Evolutionary conservation across 495 filamentous ascomycete genomes (phyloP).

Genomic region (Friedmanniomyces simplex): DNA sequence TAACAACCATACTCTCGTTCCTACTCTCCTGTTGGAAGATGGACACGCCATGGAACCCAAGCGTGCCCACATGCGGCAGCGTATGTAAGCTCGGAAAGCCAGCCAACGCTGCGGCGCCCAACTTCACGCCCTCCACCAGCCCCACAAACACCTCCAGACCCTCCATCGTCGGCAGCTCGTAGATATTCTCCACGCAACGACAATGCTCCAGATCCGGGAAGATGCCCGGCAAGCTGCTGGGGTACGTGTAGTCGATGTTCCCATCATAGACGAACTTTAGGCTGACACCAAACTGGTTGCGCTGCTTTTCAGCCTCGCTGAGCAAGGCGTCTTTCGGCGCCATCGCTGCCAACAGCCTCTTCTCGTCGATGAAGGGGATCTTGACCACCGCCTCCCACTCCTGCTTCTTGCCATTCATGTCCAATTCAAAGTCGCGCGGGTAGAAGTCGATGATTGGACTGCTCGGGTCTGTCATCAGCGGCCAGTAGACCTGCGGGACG

Average conservation of each 20-base stretch:
- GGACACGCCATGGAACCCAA: constrained; percentile 84
- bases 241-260: constrained; percentile 66
- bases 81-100: constrained; percentile 86
- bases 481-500: constrained; percentile 77
- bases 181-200: constrained; percentile 87
- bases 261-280: constrained; percentile 85
- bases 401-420: constrained; percentile 99
- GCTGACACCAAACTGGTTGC: constrained; percentile 85
- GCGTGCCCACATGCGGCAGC: constrained; percentile 62
- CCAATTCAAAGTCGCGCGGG: constrained; percentile 90
- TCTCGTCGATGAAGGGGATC: constrained; percentile 96
- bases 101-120: constrained; percentile 71
- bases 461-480: constrained; percentile 78
- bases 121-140: constrained; percentile 73
- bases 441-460: constrained; percentile 99
- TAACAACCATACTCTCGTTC: constrained; percentile 94
- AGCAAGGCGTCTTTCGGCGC: constrained; percentile 68
- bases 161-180: constrained; percentile 85
- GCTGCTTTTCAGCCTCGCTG: constrained; percentile 58
- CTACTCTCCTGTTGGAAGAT: constrained; percentile 97
- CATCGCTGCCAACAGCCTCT: constrained; percentile 73
- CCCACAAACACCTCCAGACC: constrained; percentile 79
- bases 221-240: constrained; percentile 75
- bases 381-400: constrained; percentile 99
- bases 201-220: constrained; percentile 85